Evolutionary conservation across 1,139 yeast species (phyloP).

Genomic region (Yamadazyma dushanensis): DNA sequence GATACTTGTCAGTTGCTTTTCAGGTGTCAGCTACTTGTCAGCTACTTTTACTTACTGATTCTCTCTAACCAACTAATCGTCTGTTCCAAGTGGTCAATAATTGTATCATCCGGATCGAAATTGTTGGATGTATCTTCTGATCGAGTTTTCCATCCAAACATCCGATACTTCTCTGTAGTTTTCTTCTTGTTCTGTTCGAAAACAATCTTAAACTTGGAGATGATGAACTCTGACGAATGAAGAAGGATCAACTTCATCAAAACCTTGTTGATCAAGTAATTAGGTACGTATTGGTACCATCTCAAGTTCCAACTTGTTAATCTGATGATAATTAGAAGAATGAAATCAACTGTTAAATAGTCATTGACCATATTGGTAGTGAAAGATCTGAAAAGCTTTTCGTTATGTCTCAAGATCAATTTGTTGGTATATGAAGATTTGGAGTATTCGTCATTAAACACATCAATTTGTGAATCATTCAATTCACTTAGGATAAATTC

Average conservation of each 20-base stretch:
- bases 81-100: slow-evolving; percentile 32
- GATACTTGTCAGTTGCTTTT: no score
- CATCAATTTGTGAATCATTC: slow-evolving; percentile 31
- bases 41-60: slow-evolving; percentile 3
- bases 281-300: slow-evolving; percentile 44
- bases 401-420: slow-evolving; percentile 31
- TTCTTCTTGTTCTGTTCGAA: slow-evolving; percentile 33
- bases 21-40: no score
- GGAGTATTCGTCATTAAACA: slow-evolving; percentile 30
- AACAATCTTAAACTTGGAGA: slow-evolving; percentile 33
- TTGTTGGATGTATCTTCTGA: slow-evolving; percentile 14
- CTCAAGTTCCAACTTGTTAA: slow-evolving; percentile 41
- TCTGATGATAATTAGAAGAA: slow-evolving; percentile 35
- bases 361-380: slow-evolving; percentile 20
- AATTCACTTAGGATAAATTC: slow-evolving; percentile 41
- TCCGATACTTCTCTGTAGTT: slow-evolving; percentile 10
- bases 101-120: slow-evolving; percentile 36
- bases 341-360: slow-evolving; percentile 35
- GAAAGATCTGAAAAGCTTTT: slow-evolving; percentile 24
- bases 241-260: slow-evolving; percentile 30
- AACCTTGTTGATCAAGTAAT: slow-evolving; percentile 29
- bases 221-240: slow-evolving; percentile 34
- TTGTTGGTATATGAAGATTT: slow-evolving; percentile 33
- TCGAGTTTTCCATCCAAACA: slow-evolving; percentile 15
- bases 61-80: slow-evolving; percentile 33